Evolutionary conservation across 371 early-diverging fungal genomes (phyloP).

Genomic region (Synchytrium microbalum): DNA sequence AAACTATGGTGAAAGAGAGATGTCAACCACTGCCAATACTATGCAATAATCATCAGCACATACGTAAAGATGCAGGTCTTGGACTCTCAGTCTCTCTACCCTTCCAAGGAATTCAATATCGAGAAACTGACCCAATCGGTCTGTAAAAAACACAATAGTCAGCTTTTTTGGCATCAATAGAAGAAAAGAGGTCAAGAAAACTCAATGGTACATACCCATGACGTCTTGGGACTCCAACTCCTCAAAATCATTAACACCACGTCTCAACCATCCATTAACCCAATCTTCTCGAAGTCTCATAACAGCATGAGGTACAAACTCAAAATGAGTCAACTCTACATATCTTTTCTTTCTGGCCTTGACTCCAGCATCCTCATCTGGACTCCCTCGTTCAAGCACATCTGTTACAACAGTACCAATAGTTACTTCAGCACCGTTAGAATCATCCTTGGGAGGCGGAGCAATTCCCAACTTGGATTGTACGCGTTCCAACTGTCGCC

Average conservation of each 20-base stretch:
- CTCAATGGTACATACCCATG: constrained; percentile 15
- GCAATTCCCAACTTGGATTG: background rate
- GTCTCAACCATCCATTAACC: constrained; percentile 20
- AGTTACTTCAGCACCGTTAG: background rate
- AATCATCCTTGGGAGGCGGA: background rate
- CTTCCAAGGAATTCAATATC: constrained; percentile 21
- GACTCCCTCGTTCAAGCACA: background rate
- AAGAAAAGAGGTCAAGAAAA: too few species aligned
- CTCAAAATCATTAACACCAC: constrained; percentile 18
- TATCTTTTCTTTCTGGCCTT: constrained; percentile 4
- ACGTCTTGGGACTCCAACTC: constrained; percentile 25
- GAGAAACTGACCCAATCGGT: constrained; percentile 20
- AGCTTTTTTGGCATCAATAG: constrained; percentile 6
- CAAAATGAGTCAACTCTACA: constrained; percentile 16
- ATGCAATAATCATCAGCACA: constrained; percentile 6
- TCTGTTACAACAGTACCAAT: background rate
- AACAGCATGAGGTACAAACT: constrained; percentile 17
- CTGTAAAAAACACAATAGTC: background rate
- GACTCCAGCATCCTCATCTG: background rate
- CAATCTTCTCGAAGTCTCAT: constrained; percentile 28
- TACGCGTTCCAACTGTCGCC: constrained; percentile 4
- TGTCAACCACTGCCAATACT: constrained; percentile 13
- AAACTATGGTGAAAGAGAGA: constrained; percentile 18
- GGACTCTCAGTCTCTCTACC: constrained; percentile 24
- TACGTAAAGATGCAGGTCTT: constrained; percentile 25